Evolutionary conservation across 73 alveolate genomes (phyloP).

Genomic region (Stentor coeruleus): DNA sequence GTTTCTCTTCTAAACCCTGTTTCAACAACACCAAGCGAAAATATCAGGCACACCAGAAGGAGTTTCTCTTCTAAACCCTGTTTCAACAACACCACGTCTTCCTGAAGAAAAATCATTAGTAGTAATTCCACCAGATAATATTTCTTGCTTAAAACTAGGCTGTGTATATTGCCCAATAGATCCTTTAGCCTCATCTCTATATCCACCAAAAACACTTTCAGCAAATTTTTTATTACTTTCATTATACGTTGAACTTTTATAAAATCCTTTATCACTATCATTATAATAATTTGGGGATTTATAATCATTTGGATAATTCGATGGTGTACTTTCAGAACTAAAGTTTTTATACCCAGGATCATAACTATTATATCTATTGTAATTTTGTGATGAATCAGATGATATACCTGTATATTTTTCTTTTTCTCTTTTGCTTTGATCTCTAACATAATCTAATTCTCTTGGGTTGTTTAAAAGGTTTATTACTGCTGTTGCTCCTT

Average conservation of each 20-base stretch:
- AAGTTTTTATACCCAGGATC: neutral
- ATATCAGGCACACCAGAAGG: neutral
- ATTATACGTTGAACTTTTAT: neutral
- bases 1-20: neutral
- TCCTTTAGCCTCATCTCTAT: no score
- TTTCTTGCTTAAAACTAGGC: neutral
- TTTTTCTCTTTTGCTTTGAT: neutral
- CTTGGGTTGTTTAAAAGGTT: neutral
- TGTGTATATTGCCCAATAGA: neutral
- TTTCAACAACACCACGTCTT: no score
- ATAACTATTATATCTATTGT: neutral
- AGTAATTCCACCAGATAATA: neutral
- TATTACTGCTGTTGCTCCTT: neutral
- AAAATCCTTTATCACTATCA: neutral
- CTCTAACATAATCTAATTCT: neutral
- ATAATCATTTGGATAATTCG: no score
- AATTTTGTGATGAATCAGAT: neutral
- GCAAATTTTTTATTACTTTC: neutral
- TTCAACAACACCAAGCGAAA: neutral
- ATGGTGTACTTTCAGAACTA: no score
- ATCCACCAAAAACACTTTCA: constrained; percentile 1
- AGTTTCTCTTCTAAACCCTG: neutral
- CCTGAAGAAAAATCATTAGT: neutral
- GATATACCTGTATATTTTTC: neutral
- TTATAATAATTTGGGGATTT: neutral